phyloP scores from a whole-genome alignment of 345 rosid species.

The Citrus maxima region DNA sequence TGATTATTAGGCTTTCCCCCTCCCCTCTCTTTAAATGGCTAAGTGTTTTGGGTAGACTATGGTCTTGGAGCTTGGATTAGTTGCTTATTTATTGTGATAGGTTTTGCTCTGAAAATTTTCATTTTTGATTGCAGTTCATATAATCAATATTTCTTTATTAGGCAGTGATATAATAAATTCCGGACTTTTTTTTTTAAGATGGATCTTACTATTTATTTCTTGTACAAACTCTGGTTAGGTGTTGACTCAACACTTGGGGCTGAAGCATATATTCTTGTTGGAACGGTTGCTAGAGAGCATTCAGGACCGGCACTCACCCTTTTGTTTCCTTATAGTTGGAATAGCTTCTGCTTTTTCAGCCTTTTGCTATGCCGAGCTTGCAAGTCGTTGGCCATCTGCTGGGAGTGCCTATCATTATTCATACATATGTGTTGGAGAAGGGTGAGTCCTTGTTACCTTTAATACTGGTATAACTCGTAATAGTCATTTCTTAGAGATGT shows the following conservation, averaged over 20 bases:
- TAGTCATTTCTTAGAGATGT: neutral
- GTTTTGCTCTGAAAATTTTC: neutral
- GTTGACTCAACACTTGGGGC: constrained; percentile 98
- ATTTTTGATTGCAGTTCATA: neutral
- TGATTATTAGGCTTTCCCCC: too few species aligned
- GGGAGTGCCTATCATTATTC: too few species aligned
- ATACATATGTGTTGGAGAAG: constrained; percentile 88
- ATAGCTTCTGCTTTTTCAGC: constrained; percentile 33
- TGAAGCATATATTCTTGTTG: constrained; percentile 92
- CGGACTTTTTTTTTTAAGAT: neutral
- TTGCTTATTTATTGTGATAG: neutral
- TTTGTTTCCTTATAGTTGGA: constrained; percentile 84
- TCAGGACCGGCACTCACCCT: constrained; percentile 91
- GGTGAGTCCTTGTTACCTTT: constrained; percentile 37
- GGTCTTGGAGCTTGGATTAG: neutral
- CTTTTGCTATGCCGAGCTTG: too few species aligned
- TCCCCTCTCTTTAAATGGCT: neutral
- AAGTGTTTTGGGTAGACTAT: neutral
- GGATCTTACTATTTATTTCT: neutral
- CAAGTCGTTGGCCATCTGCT: too few species aligned
- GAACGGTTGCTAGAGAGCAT: constrained; percentile 97
- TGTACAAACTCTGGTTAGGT: constrained; percentile 37
- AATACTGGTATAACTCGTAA: neutral
- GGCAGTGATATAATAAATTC: neutral
- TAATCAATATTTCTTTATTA: too few species aligned